Conservation (phyloP, 2,329 filamentous ascomycete species). For the Diaporthe batatas region DNA sequence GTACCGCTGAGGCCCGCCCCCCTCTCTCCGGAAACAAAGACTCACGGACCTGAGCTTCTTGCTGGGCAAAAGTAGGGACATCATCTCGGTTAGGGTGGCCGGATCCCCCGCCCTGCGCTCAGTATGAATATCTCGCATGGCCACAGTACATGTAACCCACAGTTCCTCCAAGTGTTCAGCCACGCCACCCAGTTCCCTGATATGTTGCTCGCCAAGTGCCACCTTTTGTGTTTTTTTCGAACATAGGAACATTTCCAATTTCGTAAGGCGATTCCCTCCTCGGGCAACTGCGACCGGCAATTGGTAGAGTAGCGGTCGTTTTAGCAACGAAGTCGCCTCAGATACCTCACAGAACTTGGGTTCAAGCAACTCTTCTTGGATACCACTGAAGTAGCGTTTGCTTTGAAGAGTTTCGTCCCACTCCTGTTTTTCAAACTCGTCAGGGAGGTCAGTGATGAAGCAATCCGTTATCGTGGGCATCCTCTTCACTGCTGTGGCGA, state of each 20-base stretch:
- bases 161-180: neutral
- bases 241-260: accelerated
- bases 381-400: neutral
- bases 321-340: neutral
- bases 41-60: neutral
- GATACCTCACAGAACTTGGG: accelerated
- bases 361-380: accelerated
- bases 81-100: too few relatives aligned
- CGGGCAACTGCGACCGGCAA: neutral
- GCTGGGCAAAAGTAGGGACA: neutral
- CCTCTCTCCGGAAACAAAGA: neutral
- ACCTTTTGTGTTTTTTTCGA: too few relatives aligned
- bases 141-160: accelerated
- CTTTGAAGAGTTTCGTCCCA: too few relatives aligned
- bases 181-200: neutral
- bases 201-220: accelerated
- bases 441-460: neutral
- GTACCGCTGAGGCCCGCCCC: too few relatives aligned
- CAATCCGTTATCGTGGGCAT: neutral
- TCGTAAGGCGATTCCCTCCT: neutral
- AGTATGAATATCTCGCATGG: too few relatives aligned
- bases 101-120: too few relatives aligned
- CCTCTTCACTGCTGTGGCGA: neutral
- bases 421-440: too few relatives aligned
- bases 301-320: neutral